Base-by-base conservation (phyloP, 23 red algal species). In the Gracilaria caudata region DNA sequence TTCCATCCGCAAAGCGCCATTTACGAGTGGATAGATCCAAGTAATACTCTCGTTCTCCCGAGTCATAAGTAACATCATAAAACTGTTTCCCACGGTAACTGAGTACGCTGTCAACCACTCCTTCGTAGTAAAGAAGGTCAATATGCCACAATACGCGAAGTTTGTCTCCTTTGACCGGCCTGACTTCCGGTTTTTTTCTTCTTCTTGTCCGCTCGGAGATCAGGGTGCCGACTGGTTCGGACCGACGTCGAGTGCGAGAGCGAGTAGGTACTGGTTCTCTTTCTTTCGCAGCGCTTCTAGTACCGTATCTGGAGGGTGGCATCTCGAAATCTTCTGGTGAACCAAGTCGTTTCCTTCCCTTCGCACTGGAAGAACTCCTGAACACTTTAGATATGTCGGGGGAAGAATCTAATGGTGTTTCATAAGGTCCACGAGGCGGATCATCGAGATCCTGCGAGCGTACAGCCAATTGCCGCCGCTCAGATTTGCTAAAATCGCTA, bases 61-160 rank as follows among this genome's bases (percentile, higher is more conserved):
- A 89, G 19, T 89, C 85, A 54, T 89, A 89, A 3, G 74, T 78
- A 49, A 89, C 23, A 33, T 89, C 85, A 64, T 79, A 89, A 51
- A 78, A 89, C n/a, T 72, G 51, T 17, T 77, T 77, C 14, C 73
- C 73, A 20, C 55, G 38, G 43, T 74, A 89, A 5, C 53, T 49
- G 7, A 89, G 61, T 32, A 89, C 74, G 13, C 68, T 77, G 44
- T 89, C 85, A 4, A 89, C 61, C 17, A 77, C 72, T 2, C 85
- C 85, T 5, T 75, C 45, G 56, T 89, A 89, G 43, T 89, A 89
- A 38, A 79, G 35, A 0, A 75, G 34, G 72, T 89, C 85, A 64
- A 89, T 73, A 56, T 89, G 85, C 85, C 70, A 75, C 70, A 75
- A 47, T 12, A 75, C 70, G 40, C 70, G 43, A 26, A 75, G 70